Conservation (phyloP, 1,284 basidiomycete species). For the Leccinum ponderosum region DNA sequence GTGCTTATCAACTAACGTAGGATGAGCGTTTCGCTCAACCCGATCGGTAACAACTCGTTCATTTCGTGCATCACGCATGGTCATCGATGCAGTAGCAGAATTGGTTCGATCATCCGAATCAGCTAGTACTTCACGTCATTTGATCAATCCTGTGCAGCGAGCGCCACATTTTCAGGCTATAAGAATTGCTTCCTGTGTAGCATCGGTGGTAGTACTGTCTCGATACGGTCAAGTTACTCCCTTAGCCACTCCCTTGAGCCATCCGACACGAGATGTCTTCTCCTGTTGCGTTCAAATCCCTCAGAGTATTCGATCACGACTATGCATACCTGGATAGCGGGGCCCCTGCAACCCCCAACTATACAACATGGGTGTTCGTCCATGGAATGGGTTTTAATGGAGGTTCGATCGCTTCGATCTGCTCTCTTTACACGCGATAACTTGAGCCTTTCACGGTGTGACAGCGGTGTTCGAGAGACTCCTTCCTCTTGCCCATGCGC, state of each 20-base stretch:
- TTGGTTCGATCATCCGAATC: not conserved
- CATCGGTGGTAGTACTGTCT: not conserved
- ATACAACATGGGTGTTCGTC: slow-evolving; percentile 27
- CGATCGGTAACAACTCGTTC: too few relatives aligned
- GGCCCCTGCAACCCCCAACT: slow-evolving; percentile 13
- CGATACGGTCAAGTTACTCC: not conserved
- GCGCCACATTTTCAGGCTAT: not conserved
- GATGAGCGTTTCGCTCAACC: not conserved
- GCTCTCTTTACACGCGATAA: not conserved
- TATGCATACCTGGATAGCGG: slow-evolving; percentile 27
- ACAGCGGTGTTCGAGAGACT: slow-evolving; percentile 20
- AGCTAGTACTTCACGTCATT: not conserved
- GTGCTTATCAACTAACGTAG: not conserved
- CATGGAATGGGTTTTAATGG: slow-evolving; percentile 25
- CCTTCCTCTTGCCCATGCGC: slow-evolving; percentile 22
- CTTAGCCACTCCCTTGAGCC: not conserved
- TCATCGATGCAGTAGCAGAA: not conserved
- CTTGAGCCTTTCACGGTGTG: not conserved
- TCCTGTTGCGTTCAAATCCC: slow-evolving; percentile 3
- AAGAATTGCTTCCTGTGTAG: not conserved
- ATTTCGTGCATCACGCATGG: not conserved
- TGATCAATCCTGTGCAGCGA: not conserved
- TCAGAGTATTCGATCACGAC: slow-evolving; percentile 19
- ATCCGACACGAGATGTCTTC: slow-evolving; percentile 7
- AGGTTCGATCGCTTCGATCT: slow-evolving; percentile 10